These are phyloP conservation scores for Rubroboletus pulcherrimus DNA, from an alignment of 768 basidiomycete genomes.

Conservation along the genomic window DNA sequence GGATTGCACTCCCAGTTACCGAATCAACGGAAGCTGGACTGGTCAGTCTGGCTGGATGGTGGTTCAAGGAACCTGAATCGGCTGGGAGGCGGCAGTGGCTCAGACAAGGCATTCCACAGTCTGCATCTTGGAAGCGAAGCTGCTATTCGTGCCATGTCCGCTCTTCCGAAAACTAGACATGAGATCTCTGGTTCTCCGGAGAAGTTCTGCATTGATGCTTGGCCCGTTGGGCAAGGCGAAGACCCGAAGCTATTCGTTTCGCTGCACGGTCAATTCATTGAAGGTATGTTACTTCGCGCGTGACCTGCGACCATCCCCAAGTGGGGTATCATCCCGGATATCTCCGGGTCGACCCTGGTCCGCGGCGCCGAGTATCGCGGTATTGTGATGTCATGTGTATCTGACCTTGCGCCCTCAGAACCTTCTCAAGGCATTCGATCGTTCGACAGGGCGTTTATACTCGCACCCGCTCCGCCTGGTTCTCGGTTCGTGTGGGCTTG, in stretches of 20 bases:
- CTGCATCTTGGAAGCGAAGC: slow-evolving; percentile 71
- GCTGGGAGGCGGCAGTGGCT: slow-evolving; percentile 55
- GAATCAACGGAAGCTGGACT: slow-evolving; percentile 79
- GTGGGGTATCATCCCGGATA: slow-evolving; percentile 7
- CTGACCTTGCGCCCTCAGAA: slow-evolving; percentile 39
- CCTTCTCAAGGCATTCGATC: slow-evolving; percentile 79
- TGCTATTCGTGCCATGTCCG: slow-evolving; percentile 53
- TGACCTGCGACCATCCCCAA: slow-evolving; percentile 8
- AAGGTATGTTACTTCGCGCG: slow-evolving; percentile 56
- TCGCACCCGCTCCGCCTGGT: slow-evolving; percentile 75
- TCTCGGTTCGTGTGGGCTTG: slow-evolving; percentile 62
- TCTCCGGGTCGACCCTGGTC: slow-evolving; percentile 7
- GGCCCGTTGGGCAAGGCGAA: slow-evolving; percentile 66
- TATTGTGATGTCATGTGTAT: slow-evolving; percentile 14
- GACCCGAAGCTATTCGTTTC: slow-evolving; percentile 57
- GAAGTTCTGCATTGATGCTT: slow-evolving; percentile 86
- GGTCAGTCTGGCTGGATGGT: slow-evolving; percentile 63
- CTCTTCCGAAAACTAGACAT: slow-evolving; percentile 77
- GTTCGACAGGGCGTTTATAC: slow-evolving; percentile 89
- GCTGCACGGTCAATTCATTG: slow-evolving; percentile 87
- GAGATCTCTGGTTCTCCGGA: slow-evolving; percentile 73
- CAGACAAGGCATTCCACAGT: slow-evolving; percentile 59
- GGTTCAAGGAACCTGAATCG: slow-evolving; percentile 78
- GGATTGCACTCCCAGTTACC: slow-evolving; percentile 69
- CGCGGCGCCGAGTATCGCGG: not conserved